Percentiles rank a stretch among this genome's conserved stretches.
These are phyloP conservation scores for Torulaspora quercuum DNA, from an alignment of 805 yeast species.

Conservation along the genomic window DNA sequence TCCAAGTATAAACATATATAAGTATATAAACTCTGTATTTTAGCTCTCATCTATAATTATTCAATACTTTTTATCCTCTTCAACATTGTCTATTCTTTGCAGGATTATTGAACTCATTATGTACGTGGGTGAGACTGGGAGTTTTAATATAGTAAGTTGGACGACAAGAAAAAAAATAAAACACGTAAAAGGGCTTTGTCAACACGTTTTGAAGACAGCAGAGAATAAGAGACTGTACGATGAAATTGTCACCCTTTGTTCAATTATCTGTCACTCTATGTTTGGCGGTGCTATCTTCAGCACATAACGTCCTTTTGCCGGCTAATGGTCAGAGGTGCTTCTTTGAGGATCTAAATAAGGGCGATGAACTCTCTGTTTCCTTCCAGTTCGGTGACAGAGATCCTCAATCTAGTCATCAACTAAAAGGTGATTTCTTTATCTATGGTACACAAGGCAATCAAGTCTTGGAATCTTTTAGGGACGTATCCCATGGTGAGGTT, in stretches of 20 bases:
- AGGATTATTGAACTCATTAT: constrained; percentile 3
- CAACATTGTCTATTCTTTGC: no score
- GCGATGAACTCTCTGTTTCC: constrained; percentile 81
- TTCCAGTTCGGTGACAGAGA: constrained; percentile 94
- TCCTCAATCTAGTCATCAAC: constrained; percentile 62
- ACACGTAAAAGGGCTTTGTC: constrained; percentile 13
- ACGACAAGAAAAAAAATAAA: no score
- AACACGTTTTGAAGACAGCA: constrained; percentile 1
- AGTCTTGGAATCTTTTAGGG: constrained; percentile 48
- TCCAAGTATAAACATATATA: constrained; percentile 13
- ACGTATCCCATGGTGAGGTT: constrained; percentile 77
- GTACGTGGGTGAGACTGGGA: constrained; percentile 4
- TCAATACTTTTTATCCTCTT: constrained; percentile 3
- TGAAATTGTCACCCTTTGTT: constrained; percentile 5
- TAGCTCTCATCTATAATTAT: constrained; percentile 17
- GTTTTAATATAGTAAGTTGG: no score
- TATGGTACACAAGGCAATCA: constrained; percentile 42
- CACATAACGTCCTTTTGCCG: constrained; percentile 80
- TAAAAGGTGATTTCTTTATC: constrained; percentile 63
- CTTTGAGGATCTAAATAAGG: constrained; percentile 73
- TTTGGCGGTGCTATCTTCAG: constrained; percentile 32
- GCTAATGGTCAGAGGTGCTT: constrained; percentile 86
- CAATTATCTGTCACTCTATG: constrained; percentile 12
- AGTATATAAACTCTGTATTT: constrained; percentile 17
- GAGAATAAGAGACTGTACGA: constrained; percentile 2